Evolutionary conservation across 2,329 filamentous ascomycete genomes (phyloP).

Genomic region (Magnaporthiopsis rhizophila): DNA sequence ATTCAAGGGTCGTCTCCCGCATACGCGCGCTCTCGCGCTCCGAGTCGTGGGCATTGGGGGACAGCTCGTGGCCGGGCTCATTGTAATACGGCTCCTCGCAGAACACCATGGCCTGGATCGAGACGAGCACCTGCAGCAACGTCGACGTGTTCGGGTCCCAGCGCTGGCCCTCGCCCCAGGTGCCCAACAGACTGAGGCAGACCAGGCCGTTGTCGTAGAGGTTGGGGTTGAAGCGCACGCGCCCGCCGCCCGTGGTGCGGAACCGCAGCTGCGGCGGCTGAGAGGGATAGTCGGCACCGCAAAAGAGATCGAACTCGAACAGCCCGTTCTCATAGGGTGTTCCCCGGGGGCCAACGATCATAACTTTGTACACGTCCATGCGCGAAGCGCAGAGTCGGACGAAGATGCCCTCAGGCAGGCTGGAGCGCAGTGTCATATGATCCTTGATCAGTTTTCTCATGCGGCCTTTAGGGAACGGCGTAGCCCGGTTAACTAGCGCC

Average conservation of each 20-base stretch:
- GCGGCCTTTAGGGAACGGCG: constrained; percentile 24
- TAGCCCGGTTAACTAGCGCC: constrained; percentile 2
- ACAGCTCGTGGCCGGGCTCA: constrained; percentile 35
- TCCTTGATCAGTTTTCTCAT: constrained; percentile 41
- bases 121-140: constrained; percentile 43
- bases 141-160: constrained; percentile 40
- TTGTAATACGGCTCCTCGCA: constrained; percentile 46
- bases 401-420: constrained; percentile 42
- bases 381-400: constrained; percentile 36
- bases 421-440: constrained; percentile 33
- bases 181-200: constrained; percentile 41
- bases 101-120: constrained; percentile 50
- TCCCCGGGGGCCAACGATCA: constrained; percentile 39
- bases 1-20: constrained; percentile 18
- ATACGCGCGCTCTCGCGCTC: constrained; percentile 23
- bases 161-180: constrained; percentile 33
- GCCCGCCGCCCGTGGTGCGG: constrained; percentile 34
- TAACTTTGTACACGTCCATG: constrained; percentile 40
- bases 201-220: constrained; percentile 41
- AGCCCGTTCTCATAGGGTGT: constrained; percentile 47
- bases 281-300: constrained; percentile 31
- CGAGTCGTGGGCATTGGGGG: constrained; percentile 12
- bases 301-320: constrained; percentile 47
- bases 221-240: constrained; percentile 40
- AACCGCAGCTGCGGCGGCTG: constrained; percentile 33